Base-by-base conservation (phyloP, 805 yeast species). In the Lipomyces sp. region DNA sequence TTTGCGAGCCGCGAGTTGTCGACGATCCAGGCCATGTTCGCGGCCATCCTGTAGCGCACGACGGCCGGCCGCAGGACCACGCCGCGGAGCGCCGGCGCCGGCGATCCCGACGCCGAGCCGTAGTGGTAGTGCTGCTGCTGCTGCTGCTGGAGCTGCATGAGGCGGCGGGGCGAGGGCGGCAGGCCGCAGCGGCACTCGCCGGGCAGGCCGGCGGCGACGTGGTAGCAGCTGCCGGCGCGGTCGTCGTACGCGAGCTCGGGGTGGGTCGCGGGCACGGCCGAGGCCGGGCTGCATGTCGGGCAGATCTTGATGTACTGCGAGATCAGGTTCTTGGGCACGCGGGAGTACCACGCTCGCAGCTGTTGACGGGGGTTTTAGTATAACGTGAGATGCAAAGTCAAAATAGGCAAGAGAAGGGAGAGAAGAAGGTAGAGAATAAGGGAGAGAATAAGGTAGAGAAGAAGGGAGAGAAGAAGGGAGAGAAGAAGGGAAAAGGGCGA, bases 251-350 rank as follows among this genome's bases (percentile, higher is more conserved):
- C 33, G 34, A 45, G 47, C 37, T 54, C 96, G 1, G 83, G 83
- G 65, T 86, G 85, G 5, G 84, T 74, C 38, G 78, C 75, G 38
- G 96, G 96, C 0, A 91, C 85, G 43, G 89, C 82, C 14, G 84
- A 75, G 7, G 80, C 72, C 61, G 91, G 75, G 41, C 49, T 43
- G 46, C 59, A 55, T 4, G 58, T 53, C 19, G 59, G 59, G 21
- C 59, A 55, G 19, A 55, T 43, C 43, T 53, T 53, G 49, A 55
- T 39, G 18, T 55, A 55, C 44, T 53, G 57, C 31, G 59, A 40
- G 28, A 55, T 45, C 26, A 55, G 32, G 34, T 53, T 53, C 45
- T 55, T 55, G 39, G 59, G 59, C 16, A 55, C 59, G 36, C 59
- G 50, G 13, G 54, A 33, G 37, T 44, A 44, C 58, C 58, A 53